These are phyloP conservation scores for Paraleonurus japonicus DNA, from an alignment of 257 asterid genomes.

Conservation along the genomic window DNA sequence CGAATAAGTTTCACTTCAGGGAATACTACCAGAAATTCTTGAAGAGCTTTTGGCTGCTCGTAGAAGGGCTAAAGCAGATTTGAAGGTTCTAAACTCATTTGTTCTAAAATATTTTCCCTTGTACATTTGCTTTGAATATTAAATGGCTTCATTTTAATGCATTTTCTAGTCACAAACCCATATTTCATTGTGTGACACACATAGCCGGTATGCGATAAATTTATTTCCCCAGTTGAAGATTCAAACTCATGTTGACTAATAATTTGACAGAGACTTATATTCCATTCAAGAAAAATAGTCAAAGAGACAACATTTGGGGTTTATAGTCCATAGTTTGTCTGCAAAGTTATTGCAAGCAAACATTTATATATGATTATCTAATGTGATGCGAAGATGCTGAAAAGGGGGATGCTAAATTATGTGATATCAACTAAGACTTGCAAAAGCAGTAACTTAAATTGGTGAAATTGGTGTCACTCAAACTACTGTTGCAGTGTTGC, in stretches of 20 bases:
- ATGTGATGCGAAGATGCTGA: conserved; percentile 10
- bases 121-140: conserved; percentile 1
- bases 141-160: not conserved
- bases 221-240: conserved; percentile 15
- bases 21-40: conserved; percentile 97
- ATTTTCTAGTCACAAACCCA: conserved; percentile 1
- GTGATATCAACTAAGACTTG: conserved; percentile 1
- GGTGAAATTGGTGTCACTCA: not conserved
- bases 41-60: conserved; percentile 97
- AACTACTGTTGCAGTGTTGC: not conserved
- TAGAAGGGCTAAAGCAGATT: conserved; percentile 94
- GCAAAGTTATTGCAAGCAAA: not conserved
- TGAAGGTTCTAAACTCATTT: conserved; percentile 61
- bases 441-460: not conserved
- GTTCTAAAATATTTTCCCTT: conserved; percentile 8
- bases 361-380: not conserved
- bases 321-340: conserved; percentile 3
- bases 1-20: conserved; percentile 47
- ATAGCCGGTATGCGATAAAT: not conserved
- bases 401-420: not conserved
- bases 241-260: conserved; percentile 13
- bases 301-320: conserved; percentile 12
- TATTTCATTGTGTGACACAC: not conserved
- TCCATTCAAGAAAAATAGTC: not conserved
- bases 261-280: not conserved